Percentiles rank a stretch among this genome's conserved stretches.
Evolutionary conservation across 1,284 basidiomycete species (phyloP).

Genomic region (Paramarasmius palmivorus): DNA sequence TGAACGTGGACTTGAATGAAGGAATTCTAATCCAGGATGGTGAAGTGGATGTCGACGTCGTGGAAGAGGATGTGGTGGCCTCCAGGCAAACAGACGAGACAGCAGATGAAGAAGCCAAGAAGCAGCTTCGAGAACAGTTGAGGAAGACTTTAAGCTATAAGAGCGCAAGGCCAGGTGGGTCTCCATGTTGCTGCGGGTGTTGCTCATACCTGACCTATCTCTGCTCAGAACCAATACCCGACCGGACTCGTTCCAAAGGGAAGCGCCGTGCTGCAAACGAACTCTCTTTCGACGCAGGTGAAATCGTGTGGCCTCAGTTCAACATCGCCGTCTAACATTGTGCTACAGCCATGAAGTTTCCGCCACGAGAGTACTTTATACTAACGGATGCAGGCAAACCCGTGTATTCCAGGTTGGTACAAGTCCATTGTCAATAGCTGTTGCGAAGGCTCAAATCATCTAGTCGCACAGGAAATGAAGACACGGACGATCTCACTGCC

Average conservation of each 20-base stretch:
- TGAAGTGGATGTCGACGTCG: slow-evolving; percentile 55
- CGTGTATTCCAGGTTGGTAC: slow-evolving; percentile 76
- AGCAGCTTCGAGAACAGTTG: slow-evolving; percentile 65
- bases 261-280: slow-evolving; percentile 4
- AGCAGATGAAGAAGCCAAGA: slow-evolving; percentile 60
- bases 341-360: slow-evolving; percentile 45
- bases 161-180: slow-evolving; percentile 30
- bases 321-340: slow-evolving; percentile 10
- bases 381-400: slow-evolving; percentile 96
- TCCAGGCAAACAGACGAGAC: slow-evolving; percentile 32
- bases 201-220: background rate
- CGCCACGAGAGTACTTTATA: slow-evolving; percentile 84
- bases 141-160: slow-evolving; percentile 60
- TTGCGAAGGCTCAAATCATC: slow-evolving; percentile 4
- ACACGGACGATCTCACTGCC: slow-evolving; percentile 69
- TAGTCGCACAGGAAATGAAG: slow-evolving; percentile 53
- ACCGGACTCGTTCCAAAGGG: background rate
- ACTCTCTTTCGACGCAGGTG: slow-evolving; percentile 11
- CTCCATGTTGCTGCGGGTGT: background rate
- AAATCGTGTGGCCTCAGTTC: slow-evolving; percentile 10
- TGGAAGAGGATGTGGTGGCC: slow-evolving; percentile 49
- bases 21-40: slow-evolving; percentile 68
- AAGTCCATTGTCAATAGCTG: slow-evolving; percentile 1
- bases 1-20: slow-evolving; percentile 61
- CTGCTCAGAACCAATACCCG: background rate